A percentile compares a stretch with the other conserved stretches of the same genome.
phyloP scores from a whole-genome alignment of 1,284 basidiomycete species.

The Xerocomus amazonicus region DNA sequence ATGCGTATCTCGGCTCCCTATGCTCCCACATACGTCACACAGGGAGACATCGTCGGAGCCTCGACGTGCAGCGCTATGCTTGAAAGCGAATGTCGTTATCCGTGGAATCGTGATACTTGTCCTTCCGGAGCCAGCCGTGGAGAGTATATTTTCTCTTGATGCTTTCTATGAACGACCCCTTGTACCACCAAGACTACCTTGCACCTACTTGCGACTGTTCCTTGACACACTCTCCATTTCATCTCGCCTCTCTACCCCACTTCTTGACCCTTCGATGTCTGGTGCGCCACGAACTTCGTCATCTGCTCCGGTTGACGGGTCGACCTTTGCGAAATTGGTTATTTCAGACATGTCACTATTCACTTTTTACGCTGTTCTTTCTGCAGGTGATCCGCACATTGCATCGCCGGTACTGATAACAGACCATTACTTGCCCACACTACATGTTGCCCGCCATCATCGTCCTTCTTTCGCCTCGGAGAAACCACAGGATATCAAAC shows the following conservation, averaged over 20 bases:
- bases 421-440: constrained; percentile 53
- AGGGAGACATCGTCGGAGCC: constrained; percentile 5
- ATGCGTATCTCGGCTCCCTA: constrained; percentile 34
- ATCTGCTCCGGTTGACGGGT: constrained; percentile 5
- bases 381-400: constrained; percentile 26
- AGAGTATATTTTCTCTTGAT: constrained; percentile 24
- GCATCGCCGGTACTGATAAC: constrained; percentile 62
- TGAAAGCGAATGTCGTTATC: constrained; percentile 39
- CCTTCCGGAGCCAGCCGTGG: constrained; percentile 26
- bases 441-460: constrained; percentile 43
- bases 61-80: constrained; percentile 17
- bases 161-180: constrained; percentile 54
- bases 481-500: constrained; percentile 24
- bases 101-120: constrained; percentile 52
- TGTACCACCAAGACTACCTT: constrained; percentile 45
- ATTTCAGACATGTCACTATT: constrained; percentile 54
- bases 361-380: constrained; percentile 35
- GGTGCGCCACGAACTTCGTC: constrained; percentile 8
- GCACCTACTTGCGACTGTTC: constrained; percentile 54
- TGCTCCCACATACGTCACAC: constrained; percentile 13
- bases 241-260: constrained; percentile 20
- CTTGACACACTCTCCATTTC: constrained; percentile 49
- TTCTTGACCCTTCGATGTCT: constrained; percentile 1
- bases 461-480: constrained; percentile 37
- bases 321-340: constrained; percentile 31